Evolutionary conservation across 176 grass and related monocot species (phyloP), one percentile per base, ranked within the genome.

Genomic region (Triticum monococcum): DNA sequence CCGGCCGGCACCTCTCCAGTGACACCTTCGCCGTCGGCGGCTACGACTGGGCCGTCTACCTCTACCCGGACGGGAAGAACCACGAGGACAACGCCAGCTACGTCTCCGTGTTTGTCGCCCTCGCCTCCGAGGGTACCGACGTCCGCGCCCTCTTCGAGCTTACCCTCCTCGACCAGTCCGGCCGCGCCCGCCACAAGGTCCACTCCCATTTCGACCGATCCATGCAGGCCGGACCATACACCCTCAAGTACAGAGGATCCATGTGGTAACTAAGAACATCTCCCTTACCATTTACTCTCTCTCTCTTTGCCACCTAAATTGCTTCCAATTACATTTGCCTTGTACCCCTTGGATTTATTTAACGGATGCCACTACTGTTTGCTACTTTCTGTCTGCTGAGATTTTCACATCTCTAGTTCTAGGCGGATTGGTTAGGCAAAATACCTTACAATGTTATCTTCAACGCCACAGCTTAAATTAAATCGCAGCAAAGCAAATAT

Each of bases 41-140:
- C 8, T 92, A 92, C 88, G 66, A 92, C 64, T 97, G 95, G 95
- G 92, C 92, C 45, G 37, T 97, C 35, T 97, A 94, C 90, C 72
- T 97, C 90, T 97, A 92, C 88, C 92, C 95, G 3, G 95, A 94
- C 77, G 92, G 95, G 0, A 94, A 97, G 67, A 97, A 91, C 88
- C 76, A 84, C 57, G 92, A 97, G 64, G 95, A 97, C 81, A 94
- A 92, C 86, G 59, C 88, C 57, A 62, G 31, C 32, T 97, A 97
- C 86, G 84, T 97, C 78, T 97, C 95, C 64, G 90, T 91, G 24
- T 97, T 97, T 88, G 88, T 97, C 77, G 92, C 92, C 17, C 95
- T 97, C 36, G 92, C 92, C 81, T 94, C 92, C 78, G 90, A 97
- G 61, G 92, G 90, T 33, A 78, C 90, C 37, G 95, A 97, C 35